Conservation (phyloP, 1,284 basidiomycete genomes). For the Anthracocystis walkeri region DNA sequence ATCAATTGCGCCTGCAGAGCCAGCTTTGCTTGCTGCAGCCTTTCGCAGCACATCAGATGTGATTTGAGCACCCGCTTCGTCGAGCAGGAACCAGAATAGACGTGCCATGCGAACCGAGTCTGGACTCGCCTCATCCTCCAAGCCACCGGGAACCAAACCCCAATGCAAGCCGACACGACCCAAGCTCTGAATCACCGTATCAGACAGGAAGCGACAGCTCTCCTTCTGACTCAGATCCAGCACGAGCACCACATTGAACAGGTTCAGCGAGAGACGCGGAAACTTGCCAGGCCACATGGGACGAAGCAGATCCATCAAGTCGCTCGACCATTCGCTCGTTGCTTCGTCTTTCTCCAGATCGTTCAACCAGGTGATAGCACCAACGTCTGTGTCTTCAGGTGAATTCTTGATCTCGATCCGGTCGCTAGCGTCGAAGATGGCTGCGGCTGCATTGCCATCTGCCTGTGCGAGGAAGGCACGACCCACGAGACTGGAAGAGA, state of each 20-base stretch:
- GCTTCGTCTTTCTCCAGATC: constrained; percentile 84
- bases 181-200: constrained; percentile 48
- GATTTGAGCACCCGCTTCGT: constrained; percentile 28
- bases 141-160: constrained; percentile 60
- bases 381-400: constrained; percentile 60
- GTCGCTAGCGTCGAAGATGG: constrained; percentile 66
- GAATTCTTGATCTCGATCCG: constrained; percentile 40
- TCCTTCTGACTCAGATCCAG: constrained; percentile 56
- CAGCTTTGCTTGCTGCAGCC: constrained; percentile 18
- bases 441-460: constrained; percentile 68
- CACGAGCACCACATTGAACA: constrained; percentile 64
- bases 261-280: constrained; percentile 57
- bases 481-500: constrained; percentile 69
- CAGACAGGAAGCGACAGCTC: constrained; percentile 53
- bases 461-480: constrained; percentile 34
- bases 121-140: constrained; percentile 34
- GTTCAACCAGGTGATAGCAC: constrained; percentile 85
- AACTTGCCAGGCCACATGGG: constrained; percentile 62
- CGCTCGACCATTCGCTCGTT: constrained; percentile 37
- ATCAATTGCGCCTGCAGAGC: constrained; percentile 24
- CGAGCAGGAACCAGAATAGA: constrained; percentile 56
- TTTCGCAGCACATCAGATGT: constrained; percentile 45
- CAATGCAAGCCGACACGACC: constrained; percentile 57
- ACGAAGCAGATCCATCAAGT: constrained; percentile 49
- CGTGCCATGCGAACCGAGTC: constrained; percentile 47